These are phyloP conservation scores for Trichoderma aggressivum DNA, from an alignment of 2,329 filamentous ascomycete species.

Conservation along the genomic window DNA sequence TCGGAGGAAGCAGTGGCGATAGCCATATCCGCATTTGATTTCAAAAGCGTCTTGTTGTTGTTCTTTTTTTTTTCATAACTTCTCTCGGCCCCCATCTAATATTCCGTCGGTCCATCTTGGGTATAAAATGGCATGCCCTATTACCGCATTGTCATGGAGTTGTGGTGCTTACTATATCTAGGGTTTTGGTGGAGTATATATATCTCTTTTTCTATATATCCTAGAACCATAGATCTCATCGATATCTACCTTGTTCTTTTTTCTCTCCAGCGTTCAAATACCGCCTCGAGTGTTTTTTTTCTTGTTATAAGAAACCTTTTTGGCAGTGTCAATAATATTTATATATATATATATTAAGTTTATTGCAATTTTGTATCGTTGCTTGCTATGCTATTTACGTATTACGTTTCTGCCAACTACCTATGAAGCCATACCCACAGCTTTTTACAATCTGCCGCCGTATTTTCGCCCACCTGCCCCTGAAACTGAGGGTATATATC, in stretches of 20 bases:
- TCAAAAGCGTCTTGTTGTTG: not conserved
- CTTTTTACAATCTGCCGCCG: not conserved
- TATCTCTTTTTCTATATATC: not conserved
- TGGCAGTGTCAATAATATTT: not conserved
- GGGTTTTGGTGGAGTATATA: not conserved
- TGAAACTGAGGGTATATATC: not conserved
- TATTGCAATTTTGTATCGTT: not conserved
- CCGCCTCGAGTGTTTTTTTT: not conserved
- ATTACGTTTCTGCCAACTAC: not conserved
- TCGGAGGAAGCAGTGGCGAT: constrained; percentile 29
- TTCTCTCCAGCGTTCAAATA: not conserved
- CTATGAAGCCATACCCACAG: not conserved
- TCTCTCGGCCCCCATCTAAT: not conserved
- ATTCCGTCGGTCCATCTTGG: not conserved
- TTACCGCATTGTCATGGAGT: constrained; percentile 13
- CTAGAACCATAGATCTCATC: constrained; percentile 12
- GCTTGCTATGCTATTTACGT: not conserved
- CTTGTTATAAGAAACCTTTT: not conserved
- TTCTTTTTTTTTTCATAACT: not conserved
- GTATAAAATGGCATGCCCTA: not conserved
- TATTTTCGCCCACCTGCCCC: not conserved
- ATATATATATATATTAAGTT: not conserved
- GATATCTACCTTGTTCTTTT: not conserved
- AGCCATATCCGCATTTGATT: constrained; percentile 24
- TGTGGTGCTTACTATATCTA: not conserved